Percentiles rank a stretch among this genome's conserved stretches.
Conservation (phyloP, 2,329 filamentous ascomycete species). For the Phialophora chinensis region DNA sequence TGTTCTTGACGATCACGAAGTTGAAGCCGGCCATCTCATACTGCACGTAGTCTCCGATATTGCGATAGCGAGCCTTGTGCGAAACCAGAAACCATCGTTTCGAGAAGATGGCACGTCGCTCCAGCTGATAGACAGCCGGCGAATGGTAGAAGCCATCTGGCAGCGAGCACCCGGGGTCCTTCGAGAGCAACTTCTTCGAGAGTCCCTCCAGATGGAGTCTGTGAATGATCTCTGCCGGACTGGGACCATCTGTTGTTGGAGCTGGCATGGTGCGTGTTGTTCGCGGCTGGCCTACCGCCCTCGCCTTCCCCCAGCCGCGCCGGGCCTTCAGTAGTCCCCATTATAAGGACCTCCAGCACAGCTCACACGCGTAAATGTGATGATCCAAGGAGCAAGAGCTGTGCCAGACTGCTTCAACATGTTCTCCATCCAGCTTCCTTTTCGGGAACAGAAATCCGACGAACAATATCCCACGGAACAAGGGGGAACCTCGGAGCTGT, state of each 20-base stretch:
- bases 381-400: not conserved
- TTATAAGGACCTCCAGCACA: not conserved
- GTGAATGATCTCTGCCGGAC: constrained; percentile 19
- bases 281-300: not conserved
- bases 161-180: constrained; percentile 40
- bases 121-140: constrained; percentile 55
- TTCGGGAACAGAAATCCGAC: constrained; percentile 15
- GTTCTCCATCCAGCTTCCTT: constrained; percentile 27
- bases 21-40: constrained; percentile 55
- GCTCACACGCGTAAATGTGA: not conserved
- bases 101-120: constrained; percentile 56
- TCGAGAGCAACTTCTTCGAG: constrained; percentile 26
- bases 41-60: constrained; percentile 51
- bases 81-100: constrained; percentile 55
- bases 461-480: constrained; percentile 14
- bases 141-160: constrained; percentile 61
- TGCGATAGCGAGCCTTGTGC: constrained; percentile 53
- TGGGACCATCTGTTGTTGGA: constrained; percentile 5
- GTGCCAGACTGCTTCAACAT: not conserved
- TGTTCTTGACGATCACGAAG: constrained; percentile 60
- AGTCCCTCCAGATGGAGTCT: constrained; percentile 25
- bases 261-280: constrained; percentile 18
- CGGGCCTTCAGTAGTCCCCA: not conserved
- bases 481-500: constrained; percentile 6
- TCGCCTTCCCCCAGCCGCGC: too few species aligned